Conservation (phyloP, 2,329 filamentous ascomycete genomes). For the Sporothrix brasiliensis region DNA sequence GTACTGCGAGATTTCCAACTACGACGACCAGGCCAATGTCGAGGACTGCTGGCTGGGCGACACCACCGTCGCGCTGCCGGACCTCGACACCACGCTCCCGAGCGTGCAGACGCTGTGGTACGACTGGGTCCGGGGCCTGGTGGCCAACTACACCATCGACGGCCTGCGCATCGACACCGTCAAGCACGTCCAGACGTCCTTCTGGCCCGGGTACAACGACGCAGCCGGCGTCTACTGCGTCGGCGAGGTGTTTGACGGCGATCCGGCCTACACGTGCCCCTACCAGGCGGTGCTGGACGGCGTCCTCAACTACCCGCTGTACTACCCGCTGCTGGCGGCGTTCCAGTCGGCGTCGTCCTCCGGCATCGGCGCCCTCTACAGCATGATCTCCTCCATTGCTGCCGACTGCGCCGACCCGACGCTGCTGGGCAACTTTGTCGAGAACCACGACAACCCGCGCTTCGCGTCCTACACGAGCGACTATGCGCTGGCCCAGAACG, state of each 20-base stretch:
- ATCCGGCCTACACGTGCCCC: conserved; percentile 53
- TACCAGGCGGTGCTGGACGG: conserved; percentile 60
- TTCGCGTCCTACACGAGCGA: conserved; percentile 58
- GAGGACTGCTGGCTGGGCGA: conserved; percentile 57
- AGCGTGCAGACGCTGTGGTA: conserved; percentile 48
- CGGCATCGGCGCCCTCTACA: conserved; percentile 46
- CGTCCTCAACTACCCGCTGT: conserved; percentile 60
- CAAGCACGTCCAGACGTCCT: conserved; percentile 63
- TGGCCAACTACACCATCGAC: conserved; percentile 60
- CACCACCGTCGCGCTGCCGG: conserved; percentile 61
- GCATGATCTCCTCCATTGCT: conserved; percentile 46
- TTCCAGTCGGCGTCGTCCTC: conserved; percentile 43
- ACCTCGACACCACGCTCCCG: conserved; percentile 59
- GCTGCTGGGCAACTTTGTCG: conserved; percentile 56
- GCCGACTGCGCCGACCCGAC: conserved; percentile 49
- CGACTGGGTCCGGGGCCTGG: conserved; percentile 61
- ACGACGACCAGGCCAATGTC: conserved; percentile 55
- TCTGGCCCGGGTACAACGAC: conserved; percentile 58
- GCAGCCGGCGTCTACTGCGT: conserved; percentile 62
- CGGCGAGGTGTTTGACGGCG: conserved; percentile 62
- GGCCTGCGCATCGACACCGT: conserved; percentile 64
- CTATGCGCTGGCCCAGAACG: conserved; percentile 60
- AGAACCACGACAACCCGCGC: conserved; percentile 62
- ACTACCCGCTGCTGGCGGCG: conserved; percentile 47
- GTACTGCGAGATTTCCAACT: conserved; percentile 55